Base-by-base conservation (phyloP, 208 protist species). In the Trypanosoma congolense region DNA sequence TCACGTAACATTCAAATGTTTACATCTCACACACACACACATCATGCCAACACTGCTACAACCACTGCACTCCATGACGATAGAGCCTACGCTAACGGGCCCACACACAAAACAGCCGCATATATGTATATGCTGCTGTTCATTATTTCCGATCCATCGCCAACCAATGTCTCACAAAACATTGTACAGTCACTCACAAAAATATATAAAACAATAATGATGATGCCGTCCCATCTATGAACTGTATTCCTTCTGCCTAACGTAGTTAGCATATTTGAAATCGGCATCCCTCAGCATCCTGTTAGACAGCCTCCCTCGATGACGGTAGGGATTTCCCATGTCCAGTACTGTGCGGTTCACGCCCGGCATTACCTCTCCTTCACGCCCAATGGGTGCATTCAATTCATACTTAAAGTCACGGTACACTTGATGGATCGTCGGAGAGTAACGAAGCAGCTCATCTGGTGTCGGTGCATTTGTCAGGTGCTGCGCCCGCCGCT, bases 381-480 rank as follows among this genome's bases (percentile, higher is more conserved):
- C 88, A n/a, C 81, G 73, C 12, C 88, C 84, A 58, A 95, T 78
- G 3, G 88, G 88, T 0, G 88, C 77, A 29, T 71, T 95, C 24
- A 90, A 67, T 60, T 95, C 88, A 45, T 80, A 87, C 44, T 81
- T 82, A 61, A 92, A 92, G 72, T 95, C 88, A 14, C 84, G 82
- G 51, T 95, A 65, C n/a, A 89, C 82, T 52, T 95, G 88, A 45
- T 95, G 88, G 30, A 95, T 77, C 18, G 88, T 95, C 2, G 88
- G 88, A 18, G 80, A 81, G 75, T 83, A 95, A 21, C 80, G 82
- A 44, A 95, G 76, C 33, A 95, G 35, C 55, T 95, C 88, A 51
- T 92, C 83, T 8, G 88, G 84, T 9, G 84, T 92, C 16, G 88
- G 88, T 0, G 84, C 88, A 50, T 92, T 90, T 2, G 88, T 92